A percentile compares a stretch with the other conserved stretches of the same genome.
Evolutionary conservation across 305 asterid genomes (phyloP).

Genomic region (Fraxinus greggii): DNA sequence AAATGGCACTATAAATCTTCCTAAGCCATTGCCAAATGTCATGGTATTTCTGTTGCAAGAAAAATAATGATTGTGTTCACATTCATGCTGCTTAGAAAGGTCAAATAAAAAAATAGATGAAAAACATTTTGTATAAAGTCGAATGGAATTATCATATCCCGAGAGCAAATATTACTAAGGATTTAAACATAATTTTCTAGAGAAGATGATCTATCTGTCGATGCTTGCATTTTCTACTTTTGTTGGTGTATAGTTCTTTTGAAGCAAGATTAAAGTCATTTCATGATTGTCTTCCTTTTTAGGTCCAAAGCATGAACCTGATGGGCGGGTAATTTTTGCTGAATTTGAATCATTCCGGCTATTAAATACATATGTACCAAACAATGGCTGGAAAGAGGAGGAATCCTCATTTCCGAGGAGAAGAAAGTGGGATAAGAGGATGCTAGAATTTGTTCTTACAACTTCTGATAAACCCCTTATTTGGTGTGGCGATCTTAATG

Average conservation of each 20-base stretch:
- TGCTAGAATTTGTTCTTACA: slow-evolving; percentile 66
- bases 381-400: slow-evolving; percentile 97
- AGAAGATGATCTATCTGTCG: not conserved
- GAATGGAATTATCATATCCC: not conserved
- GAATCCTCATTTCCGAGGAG: slow-evolving; percentile 85
- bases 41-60: not conserved
- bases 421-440: slow-evolving; percentile 98
- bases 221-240: slow-evolving; percentile 9
- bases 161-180: not conserved
- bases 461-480: slow-evolving; percentile 82
- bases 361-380: slow-evolving; percentile 81
- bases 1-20: slow-evolving; percentile 6
- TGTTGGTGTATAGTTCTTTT: not conserved
- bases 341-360: slow-evolving; percentile 83
- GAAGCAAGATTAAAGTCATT: slow-evolving; percentile 14
- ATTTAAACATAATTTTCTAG: not conserved
- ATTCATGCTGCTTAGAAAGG: slow-evolving; percentile 13
- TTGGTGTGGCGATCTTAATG: slow-evolving; percentile 98
- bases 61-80: not conserved
- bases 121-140: not conserved
- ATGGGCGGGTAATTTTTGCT: slow-evolving; percentile 86
- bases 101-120: slow-evolving; percentile 9
- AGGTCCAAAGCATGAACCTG: slow-evolving; percentile 89
- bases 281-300: slow-evolving; percentile 22
- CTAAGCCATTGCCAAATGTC: not conserved